Conservation (phyloP, 2,329 filamentous ascomycete genomes). For the Fusarium secorum region DNA sequence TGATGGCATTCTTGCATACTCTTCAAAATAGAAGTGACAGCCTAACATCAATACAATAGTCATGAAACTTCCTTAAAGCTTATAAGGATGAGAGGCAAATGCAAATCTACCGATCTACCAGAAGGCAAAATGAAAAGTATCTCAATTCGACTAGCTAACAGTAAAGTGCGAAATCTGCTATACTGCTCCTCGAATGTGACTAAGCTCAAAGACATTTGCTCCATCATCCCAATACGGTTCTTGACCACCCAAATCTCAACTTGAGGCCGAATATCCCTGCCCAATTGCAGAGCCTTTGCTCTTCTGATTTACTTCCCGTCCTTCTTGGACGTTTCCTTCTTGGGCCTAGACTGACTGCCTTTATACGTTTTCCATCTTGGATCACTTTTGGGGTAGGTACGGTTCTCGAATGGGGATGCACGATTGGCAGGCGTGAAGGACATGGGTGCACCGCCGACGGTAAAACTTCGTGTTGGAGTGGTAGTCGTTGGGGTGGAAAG, state of each 20-base stretch:
- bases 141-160: neutral
- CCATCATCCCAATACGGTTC: neutral
- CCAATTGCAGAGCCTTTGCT: rapidly evolving
- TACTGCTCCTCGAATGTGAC: neutral
- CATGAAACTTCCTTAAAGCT: no score
- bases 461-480: neutral
- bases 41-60: no score
- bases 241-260: neutral
- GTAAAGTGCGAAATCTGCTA: neutral
- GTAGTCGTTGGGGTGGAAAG: no score
- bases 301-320: neutral
- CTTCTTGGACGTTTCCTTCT: neutral
- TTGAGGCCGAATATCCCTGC: neutral
- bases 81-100: no score
- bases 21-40: no score
- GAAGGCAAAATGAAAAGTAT: no score
- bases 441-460: rapidly evolving
- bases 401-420: rapidly evolving
- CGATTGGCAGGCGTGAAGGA: rapidly evolving
- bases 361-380: rapidly evolving
- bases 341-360: rapidly evolving
- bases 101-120: no score
- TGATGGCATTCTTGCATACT: no score
- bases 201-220: neutral
- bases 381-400: rapidly evolving